Conservation (phyloP, 2,329 filamentous ascomycete genomes). For the Rutstroemia sp. region DNA sequence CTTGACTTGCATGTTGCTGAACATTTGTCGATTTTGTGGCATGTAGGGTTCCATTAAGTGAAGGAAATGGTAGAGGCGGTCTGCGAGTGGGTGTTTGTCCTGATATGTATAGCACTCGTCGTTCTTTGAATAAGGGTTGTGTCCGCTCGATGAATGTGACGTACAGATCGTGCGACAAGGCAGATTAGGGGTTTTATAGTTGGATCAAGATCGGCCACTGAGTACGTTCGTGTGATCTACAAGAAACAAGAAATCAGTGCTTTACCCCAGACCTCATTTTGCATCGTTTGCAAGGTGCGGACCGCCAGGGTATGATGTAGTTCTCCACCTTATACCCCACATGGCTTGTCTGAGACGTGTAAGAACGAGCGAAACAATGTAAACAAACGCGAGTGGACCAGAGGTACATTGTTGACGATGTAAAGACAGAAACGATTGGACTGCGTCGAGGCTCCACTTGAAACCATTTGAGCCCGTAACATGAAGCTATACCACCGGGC, state of each 20-base stretch:
- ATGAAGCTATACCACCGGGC: no score
- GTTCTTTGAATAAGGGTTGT: not conserved
- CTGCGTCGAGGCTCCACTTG: no score
- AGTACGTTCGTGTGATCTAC: not conserved
- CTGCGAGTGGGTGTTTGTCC: not conserved
- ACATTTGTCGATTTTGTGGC: not conserved
- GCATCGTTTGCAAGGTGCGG: not conserved
- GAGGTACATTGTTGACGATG: no score
- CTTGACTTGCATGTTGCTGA: not conserved
- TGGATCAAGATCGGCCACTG: not conserved
- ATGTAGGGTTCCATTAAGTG: not conserved
- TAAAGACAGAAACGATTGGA: no score
- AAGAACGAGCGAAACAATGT: no score
- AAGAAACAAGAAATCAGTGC: not conserved
- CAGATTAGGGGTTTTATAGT: not conserved
- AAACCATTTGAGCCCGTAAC: no score
- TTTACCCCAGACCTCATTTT: not conserved
- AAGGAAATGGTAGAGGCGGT: not conserved
- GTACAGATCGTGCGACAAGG: not conserved
- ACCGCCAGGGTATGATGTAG: constrained; percentile 1
- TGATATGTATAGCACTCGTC: not conserved
- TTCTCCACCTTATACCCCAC: no score
- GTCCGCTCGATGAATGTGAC: not conserved
- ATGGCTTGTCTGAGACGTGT: no score
- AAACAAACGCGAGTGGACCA: no score